A percentile compares a stretch with the other conserved stretches of the same genome.
Conservation (phyloP, 768 basidiomycete species). For the Tulasnella sp. region DNA sequence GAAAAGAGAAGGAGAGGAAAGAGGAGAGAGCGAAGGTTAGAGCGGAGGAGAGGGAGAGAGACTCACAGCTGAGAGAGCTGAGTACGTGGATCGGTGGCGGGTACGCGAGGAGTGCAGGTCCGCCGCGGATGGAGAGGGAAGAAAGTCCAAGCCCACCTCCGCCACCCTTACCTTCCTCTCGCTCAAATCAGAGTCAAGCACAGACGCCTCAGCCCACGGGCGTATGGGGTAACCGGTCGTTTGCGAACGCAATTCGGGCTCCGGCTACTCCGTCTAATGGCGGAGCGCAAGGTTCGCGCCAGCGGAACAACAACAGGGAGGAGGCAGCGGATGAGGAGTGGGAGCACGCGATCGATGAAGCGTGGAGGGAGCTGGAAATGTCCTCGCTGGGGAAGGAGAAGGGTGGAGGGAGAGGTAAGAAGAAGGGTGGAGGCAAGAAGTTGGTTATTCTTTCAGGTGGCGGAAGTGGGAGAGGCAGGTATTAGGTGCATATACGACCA, state of each 20-base stretch:
- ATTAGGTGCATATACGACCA: neutral
- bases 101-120: neutral
- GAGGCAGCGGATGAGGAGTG: conserved; percentile 48
- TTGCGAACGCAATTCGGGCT: conserved; percentile 76
- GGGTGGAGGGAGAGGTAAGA: neutral
- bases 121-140: neutral
- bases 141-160: conserved; percentile 2
- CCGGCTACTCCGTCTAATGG: conserved; percentile 37
- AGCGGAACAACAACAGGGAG: neutral
- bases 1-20: conserved; percentile 80
- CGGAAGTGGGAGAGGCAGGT: conserved; percentile 11
- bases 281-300: neutral
- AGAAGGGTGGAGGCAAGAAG: conserved; percentile 19
- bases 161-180: conserved; percentile 35
- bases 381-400: conserved; percentile 32
- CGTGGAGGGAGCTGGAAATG: conserved; percentile 81
- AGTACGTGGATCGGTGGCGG: conserved; percentile 9
- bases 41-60: conserved; percentile 76
- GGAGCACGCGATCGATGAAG: conserved; percentile 77
- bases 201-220: conserved; percentile 45
- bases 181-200: conserved; percentile 11
- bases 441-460: conserved; percentile 9
- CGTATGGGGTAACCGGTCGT: conserved; percentile 82
- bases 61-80: conserved; percentile 42
- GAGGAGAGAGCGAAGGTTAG: conserved; percentile 82